A percentile compares a stretch with the other conserved stretches of the same genome.
Evolutionary conservation across 2,329 filamentous ascomycete genomes (phyloP).

Genomic region (Penicillium frequentans): DNA sequence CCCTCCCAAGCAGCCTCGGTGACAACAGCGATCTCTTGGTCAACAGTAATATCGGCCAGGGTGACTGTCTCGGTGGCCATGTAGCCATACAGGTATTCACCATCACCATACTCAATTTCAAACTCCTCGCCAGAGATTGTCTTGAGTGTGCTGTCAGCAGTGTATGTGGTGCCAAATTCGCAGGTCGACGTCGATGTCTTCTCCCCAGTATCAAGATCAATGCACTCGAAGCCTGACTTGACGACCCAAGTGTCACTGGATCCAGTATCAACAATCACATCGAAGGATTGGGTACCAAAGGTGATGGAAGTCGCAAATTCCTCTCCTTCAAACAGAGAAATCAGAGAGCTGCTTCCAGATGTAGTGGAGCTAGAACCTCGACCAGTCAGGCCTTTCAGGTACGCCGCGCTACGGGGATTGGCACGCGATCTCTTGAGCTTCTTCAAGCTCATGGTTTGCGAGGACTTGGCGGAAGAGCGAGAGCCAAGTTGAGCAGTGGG

Average conservation of each 20-base stretch:
- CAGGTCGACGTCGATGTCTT: constrained; percentile 10
- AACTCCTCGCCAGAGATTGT: constrained; percentile 23
- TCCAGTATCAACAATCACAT: constrained; percentile 49
- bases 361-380: not conserved
- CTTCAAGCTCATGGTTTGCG: constrained; percentile 2
- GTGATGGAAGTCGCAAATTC: constrained; percentile 18
- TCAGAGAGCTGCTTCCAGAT: constrained; percentile 7
- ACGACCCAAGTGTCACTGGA: constrained; percentile 51
- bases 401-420: constrained; percentile 7
- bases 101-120: constrained; percentile 26
- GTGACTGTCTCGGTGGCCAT: constrained; percentile 24
- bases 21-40: constrained; percentile 8
- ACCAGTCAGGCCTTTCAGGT: constrained; percentile 2
- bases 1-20: constrained; percentile 8
- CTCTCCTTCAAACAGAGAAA: constrained; percentile 13
- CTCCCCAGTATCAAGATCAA: constrained; percentile 17
- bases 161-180: constrained; percentile 21
- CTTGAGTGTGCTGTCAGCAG: constrained; percentile 9
- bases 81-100: constrained; percentile 19
- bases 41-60: constrained; percentile 19
- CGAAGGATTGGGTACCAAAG: constrained; percentile 32
- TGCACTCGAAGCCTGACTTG: constrained; percentile 34
- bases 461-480: not conserved
- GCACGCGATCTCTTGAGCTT: not conserved
- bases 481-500: not conserved